Evolutionary conservation across 2,329 filamentous ascomycete species (phyloP), one percentile per base, ranked within the genome.

Genomic region (Xylariomycetidae sp.): DNA sequence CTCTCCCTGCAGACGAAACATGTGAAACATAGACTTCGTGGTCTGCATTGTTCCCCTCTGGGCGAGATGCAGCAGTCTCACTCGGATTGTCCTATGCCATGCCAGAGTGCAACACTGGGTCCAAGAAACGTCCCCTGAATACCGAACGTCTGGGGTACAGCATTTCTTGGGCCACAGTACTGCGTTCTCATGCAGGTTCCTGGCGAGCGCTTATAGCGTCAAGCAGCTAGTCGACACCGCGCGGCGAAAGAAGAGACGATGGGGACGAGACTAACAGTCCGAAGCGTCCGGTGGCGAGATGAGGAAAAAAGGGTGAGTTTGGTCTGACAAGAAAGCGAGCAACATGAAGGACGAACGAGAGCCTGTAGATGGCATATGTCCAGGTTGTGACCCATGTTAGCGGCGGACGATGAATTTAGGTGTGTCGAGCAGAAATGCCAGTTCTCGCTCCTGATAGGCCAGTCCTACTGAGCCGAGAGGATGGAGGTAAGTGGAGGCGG

Each of bases 361-460:
- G 41, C 51, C 51, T 50, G 47, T 54, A 42, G 44, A 53, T 41
- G 41, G 46, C 44, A 40, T 51, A 23, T 50, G 40, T 46, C 49
- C 29, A 47, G 44, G 46, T 48, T 46, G 38, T 34, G 34, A 42
- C 39, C 51, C 50, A 45, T 38, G 51, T 43, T 54, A 54, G 51
- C 42, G 49, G 51, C 48, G 46, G 48, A 54, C 40, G 47, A 42
- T 49, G 45, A 53, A 41, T 44, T 47, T 47, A 50, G 41, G 50
- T 50, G 46, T 48, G 44, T 48, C 25, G 36, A 45, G 30, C 40
- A 34, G 40, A 54, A 45, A 36, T 43, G 38, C 42, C 49, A 31
- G 30, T 34, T 50, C 31, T 46, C 37, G 13, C 15, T 19, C 30
- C 22, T 46, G 13, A 53, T 53, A 51, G 51, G 51, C 33, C 33